phyloP scores from a whole-genome alignment of 2,329 filamentous ascomycete genomes.

The Neurospora sp. region DNA sequence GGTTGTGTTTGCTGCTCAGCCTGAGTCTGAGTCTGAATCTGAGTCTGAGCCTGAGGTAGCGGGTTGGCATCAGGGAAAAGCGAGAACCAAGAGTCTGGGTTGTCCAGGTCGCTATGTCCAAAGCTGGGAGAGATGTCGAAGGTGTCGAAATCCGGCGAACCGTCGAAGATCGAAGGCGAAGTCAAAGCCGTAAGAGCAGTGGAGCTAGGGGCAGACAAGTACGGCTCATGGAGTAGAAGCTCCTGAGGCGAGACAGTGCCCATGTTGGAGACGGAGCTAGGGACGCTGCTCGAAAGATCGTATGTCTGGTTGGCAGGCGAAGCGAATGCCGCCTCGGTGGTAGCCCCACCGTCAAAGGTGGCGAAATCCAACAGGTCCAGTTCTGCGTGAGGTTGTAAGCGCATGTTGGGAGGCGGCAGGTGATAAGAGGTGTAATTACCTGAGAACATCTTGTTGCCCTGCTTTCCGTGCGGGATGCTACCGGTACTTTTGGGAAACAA shows the following conservation, averaged over 20 bases:
- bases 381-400: constrained; percentile 35
- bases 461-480: constrained; percentile 39
- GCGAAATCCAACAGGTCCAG: constrained; percentile 50
- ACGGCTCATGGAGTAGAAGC: constrained; percentile 58
- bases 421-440: constrained; percentile 32
- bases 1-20: neutral
- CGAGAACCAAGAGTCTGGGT: constrained; percentile 56
- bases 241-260: constrained; percentile 80
- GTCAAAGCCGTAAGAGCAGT: constrained; percentile 74
- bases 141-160: constrained; percentile 65
- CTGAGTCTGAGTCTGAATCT: constrained; percentile 2
- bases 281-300: constrained; percentile 37
- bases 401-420: neutral
- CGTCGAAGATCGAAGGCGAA: constrained; percentile 69
- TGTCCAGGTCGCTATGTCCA: constrained; percentile 45
- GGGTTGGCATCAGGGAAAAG: constrained; percentile 52
- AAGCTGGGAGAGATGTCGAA: constrained; percentile 75
- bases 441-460: constrained; percentile 45
- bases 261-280: constrained; percentile 42
- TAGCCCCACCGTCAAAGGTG: constrained; percentile 41
- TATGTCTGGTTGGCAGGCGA: constrained; percentile 43
- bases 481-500: constrained; percentile 54
- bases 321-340: constrained; percentile 37
- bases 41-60: constrained; percentile 2
- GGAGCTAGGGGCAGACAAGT: constrained; percentile 71